Evolutionary conservation across 192 early-diverging fungal species (phyloP).

Genomic region (Entomortierella lignicola): DNA sequence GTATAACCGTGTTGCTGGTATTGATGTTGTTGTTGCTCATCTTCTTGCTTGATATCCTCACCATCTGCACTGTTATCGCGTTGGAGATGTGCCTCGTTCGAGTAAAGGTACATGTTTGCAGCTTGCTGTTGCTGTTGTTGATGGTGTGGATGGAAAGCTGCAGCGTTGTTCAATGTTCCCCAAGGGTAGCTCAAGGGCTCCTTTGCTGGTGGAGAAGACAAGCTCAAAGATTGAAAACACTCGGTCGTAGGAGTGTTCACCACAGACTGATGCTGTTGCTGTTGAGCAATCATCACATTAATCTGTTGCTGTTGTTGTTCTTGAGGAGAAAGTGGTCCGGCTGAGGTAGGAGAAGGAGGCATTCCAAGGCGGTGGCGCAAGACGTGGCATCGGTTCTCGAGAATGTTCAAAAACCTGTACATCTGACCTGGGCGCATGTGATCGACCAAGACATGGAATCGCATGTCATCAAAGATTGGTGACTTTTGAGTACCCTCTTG

Average conservation of each 20-base stretch:
- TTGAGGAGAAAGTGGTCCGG: conserved; percentile 14
- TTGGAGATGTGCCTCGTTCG: conserved; percentile 15
- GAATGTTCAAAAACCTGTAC: conserved; percentile 60
- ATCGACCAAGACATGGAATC: conserved; percentile 55
- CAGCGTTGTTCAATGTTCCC: neutral
- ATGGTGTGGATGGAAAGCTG: neutral
- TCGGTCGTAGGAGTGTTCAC: conserved; percentile 49
- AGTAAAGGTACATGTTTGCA: conserved; percentile 13
- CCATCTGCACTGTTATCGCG: conserved; percentile 4
- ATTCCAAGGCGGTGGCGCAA: conserved; percentile 47
- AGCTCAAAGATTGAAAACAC: conserved; percentile 42
- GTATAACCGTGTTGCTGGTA: conserved; percentile 4
- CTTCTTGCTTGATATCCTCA: conserved; percentile 19
- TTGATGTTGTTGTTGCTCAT: neutral
- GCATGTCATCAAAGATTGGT: conserved; percentile 56
- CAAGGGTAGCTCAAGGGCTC: conserved; percentile 23
- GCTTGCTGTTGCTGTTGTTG: conserved; percentile 10
- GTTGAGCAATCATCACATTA: conserved; percentile 29
- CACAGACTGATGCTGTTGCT: conserved; percentile 28
- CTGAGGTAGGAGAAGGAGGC: neutral
- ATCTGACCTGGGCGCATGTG: conserved; percentile 63
- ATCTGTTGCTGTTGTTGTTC: conserved; percentile 40
- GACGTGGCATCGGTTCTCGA: conserved; percentile 67
- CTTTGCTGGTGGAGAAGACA: conserved; percentile 42
- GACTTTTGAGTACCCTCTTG: conserved; percentile 21